Evolutionary conservation across 495 filamentous ascomycete species (phyloP).

Genomic region (Neurospora sp.): DNA sequence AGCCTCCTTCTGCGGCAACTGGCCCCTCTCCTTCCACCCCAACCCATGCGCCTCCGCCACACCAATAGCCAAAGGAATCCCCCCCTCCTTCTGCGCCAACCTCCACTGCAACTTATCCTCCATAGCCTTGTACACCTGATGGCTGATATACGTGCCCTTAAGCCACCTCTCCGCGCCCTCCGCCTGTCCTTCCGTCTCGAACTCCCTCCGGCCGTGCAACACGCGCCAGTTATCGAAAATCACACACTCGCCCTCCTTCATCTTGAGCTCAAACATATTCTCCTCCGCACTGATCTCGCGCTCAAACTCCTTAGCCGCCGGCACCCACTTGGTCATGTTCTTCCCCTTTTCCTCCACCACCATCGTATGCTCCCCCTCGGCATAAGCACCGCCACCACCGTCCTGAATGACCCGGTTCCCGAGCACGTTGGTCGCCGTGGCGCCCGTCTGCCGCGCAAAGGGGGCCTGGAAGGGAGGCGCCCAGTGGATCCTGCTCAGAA

Average conservation of each 20-base stretch:
- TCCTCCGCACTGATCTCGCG: slow-evolving; percentile 33
- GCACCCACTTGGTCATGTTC: slow-evolving; percentile 21
- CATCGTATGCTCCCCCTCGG: neutral
- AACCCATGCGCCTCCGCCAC: neutral
- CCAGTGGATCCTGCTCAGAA: slow-evolving; percentile 47
- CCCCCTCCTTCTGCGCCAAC: neutral
- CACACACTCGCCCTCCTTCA: slow-evolving; percentile 71
- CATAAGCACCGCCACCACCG: neutral
- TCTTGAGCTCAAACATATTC: slow-evolving; percentile 55
- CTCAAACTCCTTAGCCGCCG: slow-evolving; percentile 37
- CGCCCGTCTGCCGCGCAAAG: neutral
- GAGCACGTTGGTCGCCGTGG: neutral
- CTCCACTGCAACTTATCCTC: slow-evolving; percentile 32
- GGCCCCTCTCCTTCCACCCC: neutral
- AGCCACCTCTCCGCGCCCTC: slow-evolving; percentile 60
- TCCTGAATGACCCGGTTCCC: neutral
- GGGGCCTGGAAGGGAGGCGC: slow-evolving; percentile 40
- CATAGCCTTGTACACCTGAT: slow-evolving; percentile 45
- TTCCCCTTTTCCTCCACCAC: slow-evolving; percentile 3
- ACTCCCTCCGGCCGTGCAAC: slow-evolving; percentile 66
- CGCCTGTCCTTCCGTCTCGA: slow-evolving; percentile 36
- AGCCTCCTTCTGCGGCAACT: neutral
- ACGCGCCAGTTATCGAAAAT: slow-evolving; percentile 78
- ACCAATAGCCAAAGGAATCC: neutral
- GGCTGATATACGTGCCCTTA: slow-evolving; percentile 73